These are phyloP conservation scores for Brassica napus DNA, from an alignment of 345 rosid genomes.

Conservation along the genomic window DNA sequence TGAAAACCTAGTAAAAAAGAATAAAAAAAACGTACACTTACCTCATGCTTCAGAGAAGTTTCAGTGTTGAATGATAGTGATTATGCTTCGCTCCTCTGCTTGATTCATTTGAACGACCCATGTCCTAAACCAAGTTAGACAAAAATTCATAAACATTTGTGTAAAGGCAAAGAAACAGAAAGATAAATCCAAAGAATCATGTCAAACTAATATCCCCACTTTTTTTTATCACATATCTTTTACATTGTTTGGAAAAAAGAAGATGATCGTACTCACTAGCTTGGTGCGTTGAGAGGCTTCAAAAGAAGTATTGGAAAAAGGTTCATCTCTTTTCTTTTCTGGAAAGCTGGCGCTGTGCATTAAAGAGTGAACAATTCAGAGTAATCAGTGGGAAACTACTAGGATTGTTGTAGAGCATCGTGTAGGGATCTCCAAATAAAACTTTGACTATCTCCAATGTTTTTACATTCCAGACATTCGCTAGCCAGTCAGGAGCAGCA, in stretches of 20 bases:
- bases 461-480: too few species aligned
- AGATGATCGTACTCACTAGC: neutral
- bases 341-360: neutral
- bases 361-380: neutral
- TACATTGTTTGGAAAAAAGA: neutral
- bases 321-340: neutral
- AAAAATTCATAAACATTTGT: neutral
- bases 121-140: neutral
- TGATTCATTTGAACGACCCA: neutral
- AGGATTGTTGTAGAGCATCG: too few species aligned
- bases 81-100: neutral
- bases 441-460: too few species aligned
- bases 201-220: constrained; percentile 5
- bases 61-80: neutral
- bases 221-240: neutral
- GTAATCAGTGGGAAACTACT: neutral
- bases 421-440: too few species aligned
- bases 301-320: neutral
- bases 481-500: too few species aligned
- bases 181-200: neutral
- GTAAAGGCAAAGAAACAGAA: neutral
- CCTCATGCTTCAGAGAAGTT: neutral
- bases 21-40: neutral
- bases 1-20: neutral
- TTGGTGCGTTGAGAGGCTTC: neutral